Percentiles rank a stretch among this genome's conserved stretches.
phyloP scores from a whole-genome alignment of 257 asterid genomes.

The Catharanthus roseus region DNA sequence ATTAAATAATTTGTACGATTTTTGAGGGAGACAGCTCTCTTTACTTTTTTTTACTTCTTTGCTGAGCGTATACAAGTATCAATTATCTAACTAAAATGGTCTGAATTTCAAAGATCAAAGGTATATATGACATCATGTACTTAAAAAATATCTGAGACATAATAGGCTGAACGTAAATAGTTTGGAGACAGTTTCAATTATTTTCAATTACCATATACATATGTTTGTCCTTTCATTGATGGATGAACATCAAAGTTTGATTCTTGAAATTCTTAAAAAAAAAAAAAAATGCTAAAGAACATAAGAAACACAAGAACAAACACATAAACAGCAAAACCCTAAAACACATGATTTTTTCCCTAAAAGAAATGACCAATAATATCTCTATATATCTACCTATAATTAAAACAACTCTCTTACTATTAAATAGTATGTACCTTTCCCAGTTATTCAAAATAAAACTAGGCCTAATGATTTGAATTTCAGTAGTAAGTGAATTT shows the following conservation, averaged over 20 bases:
- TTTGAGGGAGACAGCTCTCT: too few relatives aligned
- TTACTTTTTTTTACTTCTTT: too few relatives aligned
- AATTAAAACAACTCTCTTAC: constrained; percentile 5
- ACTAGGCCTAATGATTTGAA: too few relatives aligned
- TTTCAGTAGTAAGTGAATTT: constrained; percentile 24
- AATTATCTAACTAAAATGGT: too few relatives aligned
- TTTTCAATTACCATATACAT: too few relatives aligned
- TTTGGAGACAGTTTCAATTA: too few relatives aligned
- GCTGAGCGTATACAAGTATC: too few relatives aligned
- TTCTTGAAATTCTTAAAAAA: constrained; percentile 9
- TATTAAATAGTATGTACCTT: constrained; percentile 14
- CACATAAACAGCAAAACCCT: background rate
- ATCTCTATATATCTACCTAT: constrained; percentile 13
- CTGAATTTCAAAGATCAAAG: too few relatives aligned
- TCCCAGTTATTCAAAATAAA: background rate
- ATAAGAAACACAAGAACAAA: background rate
- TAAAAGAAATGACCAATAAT: constrained; percentile 11
- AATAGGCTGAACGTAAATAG: too few relatives aligned
- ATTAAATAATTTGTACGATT: too few relatives aligned
- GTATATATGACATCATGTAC: too few relatives aligned
- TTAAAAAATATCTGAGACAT: too few relatives aligned
- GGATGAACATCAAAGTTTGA: constrained; percentile 12
- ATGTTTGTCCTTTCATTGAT: background rate
- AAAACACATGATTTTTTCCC: constrained; percentile 16
- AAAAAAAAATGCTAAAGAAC: background rate